These are phyloP conservation scores for Vinca minor DNA, from an alignment of 257 asterid genomes.

Conservation along the genomic window DNA sequence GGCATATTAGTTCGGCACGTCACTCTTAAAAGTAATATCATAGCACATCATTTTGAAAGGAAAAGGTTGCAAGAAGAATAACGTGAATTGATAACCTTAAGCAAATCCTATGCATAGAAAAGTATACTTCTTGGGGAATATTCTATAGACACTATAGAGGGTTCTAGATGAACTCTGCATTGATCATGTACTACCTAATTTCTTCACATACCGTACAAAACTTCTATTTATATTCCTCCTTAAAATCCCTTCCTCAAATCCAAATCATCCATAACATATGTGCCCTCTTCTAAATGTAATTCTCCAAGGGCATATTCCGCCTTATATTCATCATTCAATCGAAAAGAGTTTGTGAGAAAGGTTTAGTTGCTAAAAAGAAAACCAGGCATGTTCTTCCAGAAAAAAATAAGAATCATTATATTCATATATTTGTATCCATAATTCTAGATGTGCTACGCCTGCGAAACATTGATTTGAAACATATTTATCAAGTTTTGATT, in stretches of 20 bases:
- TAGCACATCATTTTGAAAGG: background rate
- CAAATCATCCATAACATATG: background rate
- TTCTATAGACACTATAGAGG: too few relatives aligned
- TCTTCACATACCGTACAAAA: background rate
- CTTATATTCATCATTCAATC: too few relatives aligned
- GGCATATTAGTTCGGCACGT: too few relatives aligned
- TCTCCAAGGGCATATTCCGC: background rate
- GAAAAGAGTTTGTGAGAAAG: too few relatives aligned
- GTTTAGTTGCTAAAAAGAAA: too few relatives aligned
- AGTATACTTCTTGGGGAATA: background rate
- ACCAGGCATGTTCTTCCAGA: too few relatives aligned
- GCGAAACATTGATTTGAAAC: background rate
- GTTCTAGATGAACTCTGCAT: background rate
- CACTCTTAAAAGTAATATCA: background rate
- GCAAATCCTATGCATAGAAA: background rate
- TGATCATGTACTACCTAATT: background rate
- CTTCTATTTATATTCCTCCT: background rate
- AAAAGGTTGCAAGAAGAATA: background rate
- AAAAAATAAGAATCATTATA: background rate
- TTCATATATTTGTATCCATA: background rate
- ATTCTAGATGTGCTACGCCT: too few relatives aligned
- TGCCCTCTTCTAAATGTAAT: background rate
- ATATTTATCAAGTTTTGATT: background rate
- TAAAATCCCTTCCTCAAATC: background rate
- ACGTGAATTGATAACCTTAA: background rate